phyloP scores from a whole-genome alignment of 768 basidiomycete genomes.

The Pleurotus salmoneostramineus region DNA sequence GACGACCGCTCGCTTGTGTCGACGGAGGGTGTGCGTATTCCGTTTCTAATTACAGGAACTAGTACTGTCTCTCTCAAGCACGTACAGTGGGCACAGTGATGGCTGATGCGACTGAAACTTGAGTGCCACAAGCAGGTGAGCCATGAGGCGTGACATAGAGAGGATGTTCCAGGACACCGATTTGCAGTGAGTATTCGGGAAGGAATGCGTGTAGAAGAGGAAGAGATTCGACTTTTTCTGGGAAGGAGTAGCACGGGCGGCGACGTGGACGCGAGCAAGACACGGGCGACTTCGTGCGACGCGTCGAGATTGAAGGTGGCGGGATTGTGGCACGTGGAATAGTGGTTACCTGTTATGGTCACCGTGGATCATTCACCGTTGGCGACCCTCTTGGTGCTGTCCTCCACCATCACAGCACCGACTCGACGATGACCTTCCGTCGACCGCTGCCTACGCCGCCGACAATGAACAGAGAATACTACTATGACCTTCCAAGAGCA shows the following conservation, averaged over 20 bases:
- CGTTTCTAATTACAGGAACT: too few species aligned
- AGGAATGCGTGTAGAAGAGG: too few species aligned
- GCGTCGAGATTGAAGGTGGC: neutral
- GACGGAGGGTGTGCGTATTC: too few species aligned
- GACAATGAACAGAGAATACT: constrained; percentile 23
- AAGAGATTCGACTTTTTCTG: too few species aligned
- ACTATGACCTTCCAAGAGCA: constrained; percentile 20
- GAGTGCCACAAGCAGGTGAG: neutral
- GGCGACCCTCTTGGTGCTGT: neutral
- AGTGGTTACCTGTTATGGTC: constrained; percentile 4
- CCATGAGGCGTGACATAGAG: neutral
- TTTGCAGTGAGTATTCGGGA: too few species aligned
- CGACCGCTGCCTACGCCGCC: constrained; percentile 26
- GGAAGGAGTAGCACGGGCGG: too few species aligned
- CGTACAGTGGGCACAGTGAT: neutral
- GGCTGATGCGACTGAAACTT: neutral
- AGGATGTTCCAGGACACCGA: too few species aligned
- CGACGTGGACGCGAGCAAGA: too few species aligned
- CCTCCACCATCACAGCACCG: neutral
- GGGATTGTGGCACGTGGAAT: constrained; percentile 1
- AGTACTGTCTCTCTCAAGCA: neutral
- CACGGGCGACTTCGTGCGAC: too few species aligned
- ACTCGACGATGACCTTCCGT: constrained; percentile 16
- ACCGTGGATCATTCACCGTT: constrained; percentile 8
- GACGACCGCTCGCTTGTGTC: too few species aligned